These are phyloP conservation scores for Candolleomyces eurysporus DNA, from an alignment of 768 basidiomycete genomes.

Conservation along the genomic window DNA sequence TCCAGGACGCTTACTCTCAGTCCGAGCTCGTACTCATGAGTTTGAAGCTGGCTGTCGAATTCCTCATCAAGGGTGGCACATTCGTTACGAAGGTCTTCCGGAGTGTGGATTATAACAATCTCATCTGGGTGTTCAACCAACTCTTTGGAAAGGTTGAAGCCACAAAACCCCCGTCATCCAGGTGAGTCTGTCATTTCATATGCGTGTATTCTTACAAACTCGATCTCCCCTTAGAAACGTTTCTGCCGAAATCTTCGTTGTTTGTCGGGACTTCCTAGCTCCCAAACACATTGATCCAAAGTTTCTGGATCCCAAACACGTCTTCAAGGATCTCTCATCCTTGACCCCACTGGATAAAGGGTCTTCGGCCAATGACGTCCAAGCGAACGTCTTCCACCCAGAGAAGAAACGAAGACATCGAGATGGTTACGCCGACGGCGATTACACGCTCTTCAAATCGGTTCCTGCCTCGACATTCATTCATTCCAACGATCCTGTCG, in stretches of 20 bases:
- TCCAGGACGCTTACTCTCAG: conserved; percentile 97
- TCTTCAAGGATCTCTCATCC: conserved; percentile 85
- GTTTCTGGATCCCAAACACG: conserved; percentile 95
- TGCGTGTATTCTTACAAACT: background rate
- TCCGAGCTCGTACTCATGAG: conserved; percentile 96
- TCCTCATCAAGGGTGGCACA: conserved; percentile 87
- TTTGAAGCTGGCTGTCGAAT: conserved; percentile 93
- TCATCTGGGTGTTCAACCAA: conserved; percentile 98
- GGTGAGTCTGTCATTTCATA: conserved; percentile 44
- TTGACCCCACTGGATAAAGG: conserved; percentile 47
- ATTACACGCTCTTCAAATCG: conserved; percentile 85
- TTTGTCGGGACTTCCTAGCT: conserved; percentile 91
- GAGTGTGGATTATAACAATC: conserved; percentile 96
- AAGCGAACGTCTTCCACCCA: conserved; percentile 93
- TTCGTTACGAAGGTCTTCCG: conserved; percentile 99
- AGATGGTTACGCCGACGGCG: conserved; percentile 94
- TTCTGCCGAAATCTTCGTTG: conserved; percentile 99
- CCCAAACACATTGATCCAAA: conserved; percentile 97
- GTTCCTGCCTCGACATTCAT: conserved; percentile 72
- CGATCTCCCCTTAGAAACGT: conserved; percentile 67
- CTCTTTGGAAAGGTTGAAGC: conserved; percentile 96
- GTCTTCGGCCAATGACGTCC: conserved; percentile 60
- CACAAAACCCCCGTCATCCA: conserved; percentile 96
- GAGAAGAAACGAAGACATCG: conserved; percentile 93
- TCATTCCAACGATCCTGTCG: conserved; percentile 65